Base-by-base conservation (phyloP, 1,284 basidiomycete genomes). In the Cutaneotrichosporon sp. region DNA sequence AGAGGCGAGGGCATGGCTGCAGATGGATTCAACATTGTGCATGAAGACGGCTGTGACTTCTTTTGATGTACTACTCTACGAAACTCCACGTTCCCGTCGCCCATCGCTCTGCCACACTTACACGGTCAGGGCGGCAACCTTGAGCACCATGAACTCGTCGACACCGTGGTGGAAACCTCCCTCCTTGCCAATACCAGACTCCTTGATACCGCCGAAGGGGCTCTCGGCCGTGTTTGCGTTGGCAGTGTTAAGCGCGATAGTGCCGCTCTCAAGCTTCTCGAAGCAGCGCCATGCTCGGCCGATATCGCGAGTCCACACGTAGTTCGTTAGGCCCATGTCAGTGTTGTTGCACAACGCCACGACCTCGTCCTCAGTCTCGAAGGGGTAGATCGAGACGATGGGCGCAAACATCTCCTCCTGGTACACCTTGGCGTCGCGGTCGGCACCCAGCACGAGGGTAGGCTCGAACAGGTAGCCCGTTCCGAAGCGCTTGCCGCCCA, bases 211-310 rank as follows among this genome's bases (percentile, higher is more conserved):
- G 24, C 93, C 93, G 65, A 97, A 97, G 20, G 90, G 90, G 77
- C 88, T 85, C 16, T 79, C 78, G 26, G 86, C 84, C 68, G 86
- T 83, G 51, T 83, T 87, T 64, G 93, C 83, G 51, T 84, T 52
- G 2, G 87, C 87, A 1, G 88, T 89, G 75, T 93, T 93, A 55
- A 63, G 59, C 12, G 64, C 72, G 47, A 71, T 88, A 90, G 96
- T 96, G 2, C 93, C 93, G 5, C 92, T 89, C 74, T 97, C 88
- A 46, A 97, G 79, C 57, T 81, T 84, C 76, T 94, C 92, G 20
- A 90, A 90, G n/a, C 94, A 88, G 45, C 92, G 81, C 88, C 90
- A 96, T 44, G 88, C 86, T 25, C 91, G 79, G 1, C 86, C 84
- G 7, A 94, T 79, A 70, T 97, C 90, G 51, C 86, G 77, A 34